Evolutionary conservation across 371 early-diverging fungal genomes (phyloP), one percentile per base, ranked within the genome.

Genomic region (Lichtheimia corymbifera): DNA sequence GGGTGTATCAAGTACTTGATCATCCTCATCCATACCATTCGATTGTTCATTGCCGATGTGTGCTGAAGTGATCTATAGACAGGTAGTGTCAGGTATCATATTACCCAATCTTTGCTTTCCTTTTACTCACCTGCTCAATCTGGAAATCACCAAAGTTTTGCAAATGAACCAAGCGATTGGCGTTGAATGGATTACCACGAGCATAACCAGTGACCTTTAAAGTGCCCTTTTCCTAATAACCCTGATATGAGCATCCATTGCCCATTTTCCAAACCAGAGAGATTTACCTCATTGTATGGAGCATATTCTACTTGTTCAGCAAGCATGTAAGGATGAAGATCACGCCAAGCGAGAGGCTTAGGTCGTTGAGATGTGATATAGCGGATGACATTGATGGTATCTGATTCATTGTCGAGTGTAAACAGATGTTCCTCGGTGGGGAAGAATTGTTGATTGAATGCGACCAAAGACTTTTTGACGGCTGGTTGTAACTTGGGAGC

Each of bases 141-240:
- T 96, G 95, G 72, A 90, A 97, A 68, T 96, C 95, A 52, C 97
- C 98, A 74, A 83, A 88, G 64, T 90, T 88, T 43, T 92, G 96
- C 44, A 98, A 74, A 74, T 97, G 95, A 11, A 97, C 85, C 25
- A 97, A 77, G 6, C 95, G 85, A 71, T 96, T 95, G 45, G 95
- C 94, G 50, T 89, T 88, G 55, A 97, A 84, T 17, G 84, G 85
- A 42, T 83, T 83, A 6, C 92, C 93, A 54, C 94, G 64, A 82
- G 90, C 74, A 85, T 83, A 92, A 6, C 97, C 98, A 14, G 90
- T 93, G 11, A 97, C 87, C 35, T 80, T 84, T 62, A 97, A 68
- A 1, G 83, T 83, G 13, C 95, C 95, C 6, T 62, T 58, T 27
- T 82, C 68, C 62, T 68, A 52, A 52, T 22, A 41, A 55, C 5